Evolutionary conservation across 768 basidiomycete species (phyloP).

Genomic region (Auriscalpium vulgare): DNA sequence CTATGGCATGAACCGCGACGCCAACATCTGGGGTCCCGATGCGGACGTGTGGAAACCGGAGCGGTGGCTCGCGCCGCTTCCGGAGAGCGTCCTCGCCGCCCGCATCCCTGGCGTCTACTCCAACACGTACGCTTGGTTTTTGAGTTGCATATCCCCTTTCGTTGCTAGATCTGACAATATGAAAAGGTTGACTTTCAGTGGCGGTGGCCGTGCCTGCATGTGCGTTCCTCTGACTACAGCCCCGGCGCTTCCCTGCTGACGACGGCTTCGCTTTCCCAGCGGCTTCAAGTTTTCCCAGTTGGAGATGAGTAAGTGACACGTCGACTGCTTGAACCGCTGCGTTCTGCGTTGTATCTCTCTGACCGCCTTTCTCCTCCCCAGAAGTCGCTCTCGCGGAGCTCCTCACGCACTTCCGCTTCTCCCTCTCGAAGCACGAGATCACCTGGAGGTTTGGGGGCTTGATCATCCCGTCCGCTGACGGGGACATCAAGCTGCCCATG

Average conservation of each 20-base stretch:
- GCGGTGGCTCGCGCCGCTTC: slow-evolving; percentile 23
- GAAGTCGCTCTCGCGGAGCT: neutral
- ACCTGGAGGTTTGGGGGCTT: neutral
- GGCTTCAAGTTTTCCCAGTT: slow-evolving; percentile 34
- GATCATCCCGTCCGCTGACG: neutral
- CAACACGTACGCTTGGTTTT: slow-evolving; percentile 4
- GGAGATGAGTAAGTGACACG: slow-evolving; percentile 28
- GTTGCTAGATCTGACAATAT: neutral
- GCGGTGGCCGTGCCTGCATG: slow-evolving; percentile 2
- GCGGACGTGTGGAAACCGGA: slow-evolving; percentile 20
- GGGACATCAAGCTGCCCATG: neutral
- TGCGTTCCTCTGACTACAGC: neutral
- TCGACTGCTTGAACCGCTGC: neutral
- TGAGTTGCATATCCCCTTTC: neutral
- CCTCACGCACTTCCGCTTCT: neutral
- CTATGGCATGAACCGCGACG: neutral
- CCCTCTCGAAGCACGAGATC: neutral
- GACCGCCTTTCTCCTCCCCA: neutral
- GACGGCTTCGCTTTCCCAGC: slow-evolving; percentile 7
- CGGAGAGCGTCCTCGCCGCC: slow-evolving; percentile 12
- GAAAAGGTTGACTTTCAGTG: neutral
- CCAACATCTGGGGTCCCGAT: neutral
- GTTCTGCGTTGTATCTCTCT: too few relatives aligned
- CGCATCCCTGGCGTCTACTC: slow-evolving; percentile 22
- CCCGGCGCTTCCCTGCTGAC: neutral